Evolutionary conservation across 2,329 filamentous ascomycete species (phyloP).

Genomic region (Ceratocystis diversiconidia): DNA sequence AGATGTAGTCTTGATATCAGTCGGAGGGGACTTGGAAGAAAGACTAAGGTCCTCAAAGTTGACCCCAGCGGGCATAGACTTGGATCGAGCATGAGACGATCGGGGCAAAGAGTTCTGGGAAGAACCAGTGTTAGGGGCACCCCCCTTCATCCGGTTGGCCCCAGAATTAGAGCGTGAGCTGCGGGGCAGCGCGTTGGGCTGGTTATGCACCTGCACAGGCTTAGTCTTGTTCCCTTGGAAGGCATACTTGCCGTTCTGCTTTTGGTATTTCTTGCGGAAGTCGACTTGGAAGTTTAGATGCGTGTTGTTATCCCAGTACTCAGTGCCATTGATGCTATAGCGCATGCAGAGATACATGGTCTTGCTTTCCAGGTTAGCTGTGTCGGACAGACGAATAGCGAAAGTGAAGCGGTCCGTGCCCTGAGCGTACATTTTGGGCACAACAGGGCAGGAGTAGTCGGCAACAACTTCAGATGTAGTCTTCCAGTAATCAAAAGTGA

Average conservation of each 20-base stretch:
- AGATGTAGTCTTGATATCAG: not conserved
- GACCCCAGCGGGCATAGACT: constrained; percentile 43
- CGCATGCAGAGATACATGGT: constrained; percentile 84
- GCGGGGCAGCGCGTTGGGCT: constrained; percentile 37
- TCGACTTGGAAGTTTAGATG: constrained; percentile 84
- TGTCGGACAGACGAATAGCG: constrained; percentile 81
- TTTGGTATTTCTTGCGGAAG: constrained; percentile 66
- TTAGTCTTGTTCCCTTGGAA: constrained; percentile 28
- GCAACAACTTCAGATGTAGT: constrained; percentile 87
- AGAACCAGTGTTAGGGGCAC: constrained; percentile 20
- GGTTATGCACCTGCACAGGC: constrained; percentile 14
- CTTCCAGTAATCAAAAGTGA: constrained; percentile 97
- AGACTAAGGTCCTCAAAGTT: constrained; percentile 37
- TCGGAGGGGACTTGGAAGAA: not conserved
- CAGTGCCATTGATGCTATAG: constrained; percentile 69
- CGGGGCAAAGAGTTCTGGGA: constrained; percentile 8
- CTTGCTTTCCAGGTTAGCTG: constrained; percentile 82
- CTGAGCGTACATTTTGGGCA: constrained; percentile 38
- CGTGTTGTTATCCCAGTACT: constrained; percentile 92
- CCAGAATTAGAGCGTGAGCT: constrained; percentile 39
- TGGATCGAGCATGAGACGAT: constrained; percentile 29
- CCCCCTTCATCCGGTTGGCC: constrained; percentile 25
- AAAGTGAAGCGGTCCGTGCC: constrained; percentile 75
- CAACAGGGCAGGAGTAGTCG: constrained; percentile 72
- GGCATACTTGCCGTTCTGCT: constrained; percentile 43